Evolutionary conservation across 768 basidiomycete genomes (phyloP).

Genomic region (Leccinum rimulosum): DNA sequence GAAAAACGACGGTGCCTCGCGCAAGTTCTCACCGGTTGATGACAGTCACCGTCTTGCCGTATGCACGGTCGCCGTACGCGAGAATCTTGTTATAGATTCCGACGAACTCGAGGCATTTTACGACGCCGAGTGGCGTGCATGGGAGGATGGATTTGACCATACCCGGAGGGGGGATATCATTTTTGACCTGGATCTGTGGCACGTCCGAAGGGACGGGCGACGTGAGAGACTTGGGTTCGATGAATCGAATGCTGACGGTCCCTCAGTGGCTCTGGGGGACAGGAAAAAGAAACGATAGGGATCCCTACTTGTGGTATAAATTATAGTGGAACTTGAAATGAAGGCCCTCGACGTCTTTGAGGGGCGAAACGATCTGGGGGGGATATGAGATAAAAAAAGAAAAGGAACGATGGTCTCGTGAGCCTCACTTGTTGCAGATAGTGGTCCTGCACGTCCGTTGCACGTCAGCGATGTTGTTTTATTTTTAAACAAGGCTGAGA

Average conservation of each 20-base stretch:
- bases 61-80: conserved; percentile 92
- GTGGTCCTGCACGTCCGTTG: conserved; percentile 61
- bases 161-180: conserved; percentile 72
- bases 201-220: conserved; percentile 39
- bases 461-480: conserved; percentile 4
- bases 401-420: neutral
- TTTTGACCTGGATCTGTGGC: conserved; percentile 34
- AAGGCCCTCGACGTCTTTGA: conserved; percentile 97
- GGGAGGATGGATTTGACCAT: conserved; percentile 96
- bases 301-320: conserved; percentile 85
- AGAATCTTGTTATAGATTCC: conserved; percentile 93
- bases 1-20: neutral
- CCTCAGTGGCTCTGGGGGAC: neutral
- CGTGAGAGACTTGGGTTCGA: conserved; percentile 71
- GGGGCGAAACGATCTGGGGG: conserved; percentile 80
- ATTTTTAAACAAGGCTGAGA: neutral
- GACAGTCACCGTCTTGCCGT: conserved; percentile 89
- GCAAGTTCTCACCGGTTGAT: conserved; percentile 75
- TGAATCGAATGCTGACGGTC: conserved; percentile 80
- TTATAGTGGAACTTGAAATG: conserved; percentile 96
- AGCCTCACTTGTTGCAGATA: conserved; percentile 85
- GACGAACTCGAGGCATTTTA: conserved; percentile 88
- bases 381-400: neutral
- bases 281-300: no score
- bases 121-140: conserved; percentile 95